Conservation (phyloP, 2,329 filamentous ascomycete genomes). For the Trichoderma cornu-damae region DNA sequence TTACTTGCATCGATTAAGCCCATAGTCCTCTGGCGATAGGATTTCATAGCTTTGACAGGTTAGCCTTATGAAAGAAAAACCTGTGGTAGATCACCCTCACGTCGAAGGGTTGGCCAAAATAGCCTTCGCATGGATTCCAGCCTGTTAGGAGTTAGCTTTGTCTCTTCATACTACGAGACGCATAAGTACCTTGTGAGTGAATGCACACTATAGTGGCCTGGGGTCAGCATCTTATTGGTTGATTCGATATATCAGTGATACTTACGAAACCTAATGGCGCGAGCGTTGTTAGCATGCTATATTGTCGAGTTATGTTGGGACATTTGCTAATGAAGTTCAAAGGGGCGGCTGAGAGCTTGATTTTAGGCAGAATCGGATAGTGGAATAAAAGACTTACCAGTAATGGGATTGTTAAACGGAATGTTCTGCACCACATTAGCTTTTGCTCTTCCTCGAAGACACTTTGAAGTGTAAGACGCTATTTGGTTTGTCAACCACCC, state of each 20-base stretch:
- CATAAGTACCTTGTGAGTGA: slow-evolving; percentile 13
- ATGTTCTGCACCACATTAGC: slow-evolving; percentile 18
- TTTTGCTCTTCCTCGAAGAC: neutral
- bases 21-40: no score
- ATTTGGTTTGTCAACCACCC: neutral
- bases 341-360: neutral
- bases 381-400: slow-evolving; percentile 29
- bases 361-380: slow-evolving; percentile 20
- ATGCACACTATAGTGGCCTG: neutral
- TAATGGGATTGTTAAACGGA: slow-evolving; percentile 31
- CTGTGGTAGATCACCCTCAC: neutral
- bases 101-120: neutral
- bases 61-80: neutral
- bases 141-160: slow-evolving; percentile 14
- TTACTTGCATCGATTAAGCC: no score
- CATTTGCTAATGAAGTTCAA: no score
- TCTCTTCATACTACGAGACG: no score
- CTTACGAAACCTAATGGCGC: no score
- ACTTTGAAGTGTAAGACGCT: neutral
- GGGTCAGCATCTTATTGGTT: no score
- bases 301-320: no score
- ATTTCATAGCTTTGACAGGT: no score
- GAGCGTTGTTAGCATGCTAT: no score
- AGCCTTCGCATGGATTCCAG: slow-evolving; percentile 34
- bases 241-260: neutral